Conservation (phyloP, 352 stramenopile genomes). For the Globisporangium apiculatum region DNA sequence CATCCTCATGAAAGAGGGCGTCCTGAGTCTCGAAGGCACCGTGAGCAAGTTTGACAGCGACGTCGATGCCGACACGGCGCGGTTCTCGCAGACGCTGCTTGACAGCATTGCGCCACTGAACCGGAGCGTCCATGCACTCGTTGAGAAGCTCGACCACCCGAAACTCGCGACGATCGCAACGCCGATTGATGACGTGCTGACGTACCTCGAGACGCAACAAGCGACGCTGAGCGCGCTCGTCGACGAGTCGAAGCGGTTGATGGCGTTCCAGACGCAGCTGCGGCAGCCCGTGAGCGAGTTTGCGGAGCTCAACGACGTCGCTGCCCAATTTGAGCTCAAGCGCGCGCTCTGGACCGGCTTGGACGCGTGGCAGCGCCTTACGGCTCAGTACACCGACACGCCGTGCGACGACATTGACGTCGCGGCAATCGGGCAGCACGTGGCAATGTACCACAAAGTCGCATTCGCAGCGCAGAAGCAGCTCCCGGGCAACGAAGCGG, state of each 20-base stretch:
- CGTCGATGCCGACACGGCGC: conserved; percentile 87
- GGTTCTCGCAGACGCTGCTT: conserved; percentile 87
- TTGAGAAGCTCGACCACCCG: conserved; percentile 78
- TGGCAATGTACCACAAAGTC: conserved; percentile 85
- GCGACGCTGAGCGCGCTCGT: conserved; percentile 64
- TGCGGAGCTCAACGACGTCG: conserved; percentile 84
- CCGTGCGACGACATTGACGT: conserved; percentile 90
- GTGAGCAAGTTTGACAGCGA: conserved; percentile 87
- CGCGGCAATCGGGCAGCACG: conserved; percentile 78
- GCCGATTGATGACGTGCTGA: conserved; percentile 67
- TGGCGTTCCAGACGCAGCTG: conserved; percentile 85
- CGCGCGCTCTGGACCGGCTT: conserved; percentile 87
- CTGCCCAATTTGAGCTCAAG: conserved; percentile 84
- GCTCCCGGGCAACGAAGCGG: conserved; percentile 81
- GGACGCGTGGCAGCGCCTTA: conserved; percentile 80
- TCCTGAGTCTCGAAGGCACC: conserved; percentile 85
- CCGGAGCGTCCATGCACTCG: conserved; percentile 54
- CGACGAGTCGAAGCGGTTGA: conserved; percentile 77
- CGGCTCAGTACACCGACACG: conserved; percentile 66
- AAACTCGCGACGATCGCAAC: conserved; percentile 75
- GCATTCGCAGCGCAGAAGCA: conserved; percentile 84
- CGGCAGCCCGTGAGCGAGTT: conserved; percentile 87
- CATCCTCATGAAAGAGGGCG: conserved; percentile 91
- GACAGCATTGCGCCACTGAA: conserved; percentile 82
- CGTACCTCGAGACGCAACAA: conserved; percentile 67